These are phyloP conservation scores for Aquanectria penicillioides DNA, from an alignment of 2,329 filamentous ascomycete genomes.

Conservation along the genomic window DNA sequence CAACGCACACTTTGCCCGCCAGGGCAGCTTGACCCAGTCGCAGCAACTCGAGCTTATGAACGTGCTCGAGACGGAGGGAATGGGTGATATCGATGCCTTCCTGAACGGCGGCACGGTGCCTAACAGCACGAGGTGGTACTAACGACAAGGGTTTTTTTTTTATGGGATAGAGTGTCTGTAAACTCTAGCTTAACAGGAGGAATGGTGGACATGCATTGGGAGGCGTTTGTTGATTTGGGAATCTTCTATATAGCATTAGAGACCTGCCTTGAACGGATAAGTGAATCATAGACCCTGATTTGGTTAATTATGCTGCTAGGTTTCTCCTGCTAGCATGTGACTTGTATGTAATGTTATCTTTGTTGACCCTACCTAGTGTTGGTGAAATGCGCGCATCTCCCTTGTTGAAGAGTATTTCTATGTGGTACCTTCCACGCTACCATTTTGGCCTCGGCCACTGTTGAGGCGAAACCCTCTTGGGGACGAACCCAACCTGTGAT, in stretches of 20 bases:
- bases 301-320: too few species aligned
- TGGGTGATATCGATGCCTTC: conserved; percentile 70
- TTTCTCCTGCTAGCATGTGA: too few species aligned
- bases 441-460: background rate
- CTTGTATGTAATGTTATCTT: too few species aligned
- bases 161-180: conserved; percentile 15
- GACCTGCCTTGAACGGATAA: background rate
- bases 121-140: conserved; percentile 49
- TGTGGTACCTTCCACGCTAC: background rate
- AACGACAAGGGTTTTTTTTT: too few species aligned
- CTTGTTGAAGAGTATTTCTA: too few species aligned
- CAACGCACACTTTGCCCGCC: conserved; percentile 58
- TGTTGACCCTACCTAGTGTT: too few species aligned
- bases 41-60: conserved; percentile 88
- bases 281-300: conserved; percentile 9
- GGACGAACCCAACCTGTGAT: background rate
- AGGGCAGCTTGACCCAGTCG: conserved; percentile 78
- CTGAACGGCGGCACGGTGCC: conserved; percentile 54
- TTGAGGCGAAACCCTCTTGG: too few species aligned
- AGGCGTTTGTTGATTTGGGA: conserved; percentile 27
- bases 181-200: too few species aligned
- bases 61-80: conserved; percentile 75
- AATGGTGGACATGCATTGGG: conserved; percentile 7
- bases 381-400: too few species aligned
- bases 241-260: conserved; percentile 29